These are phyloP conservation scores for Pholiota adiposa DNA, from an alignment of 1,284 basidiomycete genomes.

Conservation along the genomic window DNA sequence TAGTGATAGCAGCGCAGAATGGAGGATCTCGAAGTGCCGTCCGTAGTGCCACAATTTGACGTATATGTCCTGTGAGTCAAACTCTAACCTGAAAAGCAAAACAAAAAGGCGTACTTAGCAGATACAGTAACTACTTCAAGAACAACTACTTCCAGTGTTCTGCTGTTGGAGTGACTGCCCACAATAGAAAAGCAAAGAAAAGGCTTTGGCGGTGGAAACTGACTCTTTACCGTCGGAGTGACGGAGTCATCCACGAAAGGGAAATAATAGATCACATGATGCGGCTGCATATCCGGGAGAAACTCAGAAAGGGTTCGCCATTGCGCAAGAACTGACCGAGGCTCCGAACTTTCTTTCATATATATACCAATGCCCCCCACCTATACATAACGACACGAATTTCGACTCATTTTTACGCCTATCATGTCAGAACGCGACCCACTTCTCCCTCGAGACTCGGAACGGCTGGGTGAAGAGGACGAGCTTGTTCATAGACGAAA, in stretches of 20 bases:
- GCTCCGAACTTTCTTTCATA: background rate
- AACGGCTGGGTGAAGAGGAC: slow-evolving; percentile 14
- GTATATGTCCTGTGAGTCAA: too few species aligned
- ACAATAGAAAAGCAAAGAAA: too few species aligned
- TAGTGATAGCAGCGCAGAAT: too few species aligned
- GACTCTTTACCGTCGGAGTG: background rate
- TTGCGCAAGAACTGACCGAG: background rate
- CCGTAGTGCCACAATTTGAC: too few species aligned
- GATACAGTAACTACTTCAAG: too few species aligned
- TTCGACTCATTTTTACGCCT: background rate
- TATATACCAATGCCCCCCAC: background rate
- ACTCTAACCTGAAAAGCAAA: too few species aligned
- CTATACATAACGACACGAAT: background rate
- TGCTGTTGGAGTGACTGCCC: too few species aligned
- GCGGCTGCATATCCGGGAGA: slow-evolving; percentile 5
- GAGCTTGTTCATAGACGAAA: slow-evolving; percentile 9
- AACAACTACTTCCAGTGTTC: too few species aligned
- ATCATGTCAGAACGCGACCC: slow-evolving; percentile 31
- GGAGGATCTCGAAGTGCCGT: too few species aligned
- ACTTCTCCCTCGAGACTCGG: slow-evolving; percentile 23
- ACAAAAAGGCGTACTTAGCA: too few species aligned
- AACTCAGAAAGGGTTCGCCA: background rate
- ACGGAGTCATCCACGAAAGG: background rate
- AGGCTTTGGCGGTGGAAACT: too few species aligned
- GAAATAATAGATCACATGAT: slow-evolving; percentile 1